These are phyloP conservation scores for Zoysia matrella DNA, from an alignment of 202 grass and related monocot species.

Conservation along the genomic window DNA sequence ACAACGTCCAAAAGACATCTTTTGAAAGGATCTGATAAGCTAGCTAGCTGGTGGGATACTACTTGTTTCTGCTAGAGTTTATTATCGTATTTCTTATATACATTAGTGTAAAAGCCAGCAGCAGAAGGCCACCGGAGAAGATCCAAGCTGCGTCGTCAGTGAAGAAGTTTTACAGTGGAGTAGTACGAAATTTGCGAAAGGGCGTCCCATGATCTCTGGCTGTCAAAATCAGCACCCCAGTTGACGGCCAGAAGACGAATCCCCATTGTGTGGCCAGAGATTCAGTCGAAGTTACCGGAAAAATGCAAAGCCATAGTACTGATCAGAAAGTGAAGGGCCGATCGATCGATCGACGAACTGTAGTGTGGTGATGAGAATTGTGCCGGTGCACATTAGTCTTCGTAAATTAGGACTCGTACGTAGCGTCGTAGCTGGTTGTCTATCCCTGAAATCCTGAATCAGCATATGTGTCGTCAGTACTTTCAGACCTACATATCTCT, in stretches of 20 bases:
- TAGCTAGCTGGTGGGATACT: constrained; percentile 7
- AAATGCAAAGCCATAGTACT: constrained; percentile 1
- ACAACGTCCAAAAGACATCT: constrained; percentile 29
- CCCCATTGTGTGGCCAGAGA: neutral
- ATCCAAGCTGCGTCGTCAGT: neutral
- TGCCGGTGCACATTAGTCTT: neutral
- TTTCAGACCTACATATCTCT: neutral
- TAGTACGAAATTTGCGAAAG: constrained; percentile 22
- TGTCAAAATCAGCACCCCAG: constrained; percentile 43
- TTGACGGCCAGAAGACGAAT: neutral
- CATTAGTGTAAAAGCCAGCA: too few relatives aligned
- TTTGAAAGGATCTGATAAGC: constrained; percentile 52
- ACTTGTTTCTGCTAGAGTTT: too few relatives aligned
- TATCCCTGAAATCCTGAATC: neutral
- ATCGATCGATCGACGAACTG: neutral
- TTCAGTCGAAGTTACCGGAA: constrained; percentile 27
- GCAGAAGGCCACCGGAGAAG: neutral
- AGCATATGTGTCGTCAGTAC: constrained; percentile 8
- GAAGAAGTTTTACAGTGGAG: constrained; percentile 13
- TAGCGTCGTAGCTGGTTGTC: neutral
- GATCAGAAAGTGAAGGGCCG: neutral
- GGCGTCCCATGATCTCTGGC: constrained; percentile 27
- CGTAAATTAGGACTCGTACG: neutral
- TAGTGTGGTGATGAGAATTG: neutral
- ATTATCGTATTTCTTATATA: too few relatives aligned